Evolutionary conservation across 1,284 basidiomycete genomes (phyloP).

Genomic region (Exobasidium cylindrosporum): DNA sequence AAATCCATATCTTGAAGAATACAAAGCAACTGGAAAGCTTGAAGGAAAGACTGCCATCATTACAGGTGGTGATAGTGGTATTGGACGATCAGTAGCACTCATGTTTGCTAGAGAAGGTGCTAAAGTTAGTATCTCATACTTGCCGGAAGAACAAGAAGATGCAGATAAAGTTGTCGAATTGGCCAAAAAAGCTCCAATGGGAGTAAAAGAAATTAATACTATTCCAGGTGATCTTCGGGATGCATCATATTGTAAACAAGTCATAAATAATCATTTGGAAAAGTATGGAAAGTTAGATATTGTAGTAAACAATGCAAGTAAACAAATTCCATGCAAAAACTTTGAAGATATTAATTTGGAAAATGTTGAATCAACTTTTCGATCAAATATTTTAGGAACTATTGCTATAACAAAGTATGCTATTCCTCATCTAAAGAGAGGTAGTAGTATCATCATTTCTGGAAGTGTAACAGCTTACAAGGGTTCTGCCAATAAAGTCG

Average conservation of each 20-base stretch:
- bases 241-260: conserved; percentile 54
- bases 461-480: conserved; percentile 66
- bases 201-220: conserved; percentile 56
- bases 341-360: conserved; percentile 40
- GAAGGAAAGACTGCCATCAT: conserved; percentile 65
- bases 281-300: conserved; percentile 46
- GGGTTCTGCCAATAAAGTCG: conserved; percentile 58
- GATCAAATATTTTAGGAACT: conserved; percentile 35
- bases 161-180: conserved; percentile 31
- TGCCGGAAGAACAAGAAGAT: conserved; percentile 65
- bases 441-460: conserved; percentile 66
- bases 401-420: conserved; percentile 55
- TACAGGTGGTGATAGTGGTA: conserved; percentile 64
- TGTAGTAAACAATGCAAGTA: conserved; percentile 65
- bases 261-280: conserved; percentile 62
- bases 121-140: conserved; percentile 67
- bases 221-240: conserved; percentile 59
- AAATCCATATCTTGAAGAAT: conserved; percentile 63
- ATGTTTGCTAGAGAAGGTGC: conserved; percentile 67
- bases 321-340: conserved; percentile 60
- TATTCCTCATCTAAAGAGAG: conserved; percentile 65
- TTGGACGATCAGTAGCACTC: conserved; percentile 64
- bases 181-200: conserved; percentile 34
- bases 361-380: conserved; percentile 34
- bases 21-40: conserved; percentile 61